Percentiles rank a stretch among this genome's conserved stretches.
These are phyloP conservation scores for Brassica cretica DNA, from an alignment of 345 rosid genomes.

Conservation along the genomic window DNA sequence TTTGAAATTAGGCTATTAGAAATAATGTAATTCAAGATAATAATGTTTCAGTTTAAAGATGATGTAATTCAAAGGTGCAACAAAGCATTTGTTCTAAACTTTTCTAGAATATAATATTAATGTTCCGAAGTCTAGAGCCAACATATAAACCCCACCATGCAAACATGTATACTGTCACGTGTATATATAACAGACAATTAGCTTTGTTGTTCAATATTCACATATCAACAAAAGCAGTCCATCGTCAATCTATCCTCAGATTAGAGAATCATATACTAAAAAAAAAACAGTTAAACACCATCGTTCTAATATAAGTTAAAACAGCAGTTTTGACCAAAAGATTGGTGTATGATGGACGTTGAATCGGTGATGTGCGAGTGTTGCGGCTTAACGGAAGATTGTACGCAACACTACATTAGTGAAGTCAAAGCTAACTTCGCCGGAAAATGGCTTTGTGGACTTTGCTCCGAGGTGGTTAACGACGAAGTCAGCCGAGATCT, in stretches of 20 bases:
- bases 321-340: conserved; percentile 1
- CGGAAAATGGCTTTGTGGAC: conserved; percentile 96
- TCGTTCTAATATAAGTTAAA: background rate
- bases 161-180: conserved; percentile 8
- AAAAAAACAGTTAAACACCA: background rate
- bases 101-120: conserved; percentile 29
- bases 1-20: background rate
- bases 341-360: conserved; percentile 59
- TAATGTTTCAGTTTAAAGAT: background rate
- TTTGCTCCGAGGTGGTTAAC: conserved; percentile 88
- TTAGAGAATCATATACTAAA: background rate
- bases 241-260: conserved; percentile 7
- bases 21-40: background rate
- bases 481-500: conserved; percentile 66
- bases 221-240: conserved; percentile 8
- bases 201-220: conserved; percentile 17
- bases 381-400: conserved; percentile 88
- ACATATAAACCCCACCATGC: conserved; percentile 38
- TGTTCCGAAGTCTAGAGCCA: conserved; percentile 20
- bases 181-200: conserved; percentile 27
- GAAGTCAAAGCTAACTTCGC: conserved; percentile 75
- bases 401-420: conserved; percentile 76
- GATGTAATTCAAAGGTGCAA: conserved; percentile 5
- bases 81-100: conserved; percentile 23
- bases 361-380: conserved; percentile 84